These are phyloP conservation scores for Coleophoma eucalyptorum DNA, from an alignment of 2,329 filamentous ascomycete species.

Conservation along the genomic window DNA sequence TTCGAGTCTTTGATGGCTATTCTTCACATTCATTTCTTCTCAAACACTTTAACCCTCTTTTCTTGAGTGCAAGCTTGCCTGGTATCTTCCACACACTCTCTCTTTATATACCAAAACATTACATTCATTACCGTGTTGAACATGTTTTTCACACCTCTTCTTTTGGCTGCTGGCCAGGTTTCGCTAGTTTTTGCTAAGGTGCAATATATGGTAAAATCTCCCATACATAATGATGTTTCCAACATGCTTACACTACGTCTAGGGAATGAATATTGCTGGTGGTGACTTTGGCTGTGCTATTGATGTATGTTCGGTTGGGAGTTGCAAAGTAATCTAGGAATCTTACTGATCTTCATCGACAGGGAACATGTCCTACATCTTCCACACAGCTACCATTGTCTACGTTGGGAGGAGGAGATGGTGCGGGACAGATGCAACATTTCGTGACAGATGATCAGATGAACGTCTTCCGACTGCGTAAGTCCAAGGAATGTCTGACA, in stretches of 20 bases:
- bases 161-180: conserved; percentile 5
- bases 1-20: neutral
- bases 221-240: neutral
- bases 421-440: conserved; percentile 35
- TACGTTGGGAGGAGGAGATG: conserved; percentile 14
- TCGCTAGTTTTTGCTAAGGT: conserved; percentile 13
- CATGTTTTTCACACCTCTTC: conserved; percentile 11
- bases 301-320: conserved; percentile 21
- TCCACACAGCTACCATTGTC: conserved; percentile 9
- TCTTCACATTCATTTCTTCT: neutral
- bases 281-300: conserved; percentile 43
- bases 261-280: conserved; percentile 38
- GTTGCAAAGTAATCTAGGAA: neutral
- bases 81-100: neutral
- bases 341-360: neutral
- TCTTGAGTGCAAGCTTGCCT: neutral
- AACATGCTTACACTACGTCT: neutral
- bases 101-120: neutral
- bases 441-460: conserved; percentile 49
- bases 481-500: conserved; percentile 42
- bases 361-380: conserved; percentile 16
- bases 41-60: neutral
- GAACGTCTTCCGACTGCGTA: conserved; percentile 51
- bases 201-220: conserved; percentile 12
- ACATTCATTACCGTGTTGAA: conserved; percentile 4